These are phyloP conservation scores for Rhizopus stolonifer DNA, from an alignment of 371 early-diverging fungal species.

Conservation along the genomic window DNA sequence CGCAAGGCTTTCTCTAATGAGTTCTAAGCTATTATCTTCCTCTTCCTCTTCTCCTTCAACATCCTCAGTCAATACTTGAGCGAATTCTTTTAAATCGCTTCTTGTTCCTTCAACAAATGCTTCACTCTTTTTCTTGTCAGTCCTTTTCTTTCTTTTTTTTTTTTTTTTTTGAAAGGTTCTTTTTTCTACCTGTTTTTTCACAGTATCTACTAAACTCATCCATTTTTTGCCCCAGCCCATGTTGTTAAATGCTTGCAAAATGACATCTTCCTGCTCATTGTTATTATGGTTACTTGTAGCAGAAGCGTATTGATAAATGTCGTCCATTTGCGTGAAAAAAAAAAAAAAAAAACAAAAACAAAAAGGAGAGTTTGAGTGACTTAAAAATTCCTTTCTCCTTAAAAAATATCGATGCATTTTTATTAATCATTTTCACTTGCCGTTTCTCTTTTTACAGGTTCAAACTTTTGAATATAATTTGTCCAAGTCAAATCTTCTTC, in stretches of 20 bases:
- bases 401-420: too few relatives aligned
- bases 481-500: conserved; percentile 18
- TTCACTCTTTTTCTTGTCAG: conserved; percentile 40
- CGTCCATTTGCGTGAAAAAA: conserved; percentile 14
- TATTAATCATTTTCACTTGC: conserved; percentile 11
- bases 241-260: conserved; percentile 43
- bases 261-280: conserved; percentile 41
- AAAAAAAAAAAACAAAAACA: conserved; percentile 2
- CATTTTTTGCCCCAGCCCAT: conserved; percentile 46
- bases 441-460: background rate
- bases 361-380: background rate
- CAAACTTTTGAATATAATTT: conserved; percentile 6
- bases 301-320: conserved; percentile 31
- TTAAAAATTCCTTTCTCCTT: background rate
- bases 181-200: conserved; percentile 39
- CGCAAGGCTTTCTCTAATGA: conserved; percentile 28
- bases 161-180: background rate
- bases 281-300: conserved; percentile 37
- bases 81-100: conserved; percentile 48
- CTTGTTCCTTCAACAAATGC: conserved; percentile 48
- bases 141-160: conserved; percentile 42
- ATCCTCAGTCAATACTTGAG: conserved; percentile 44
- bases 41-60: conserved; percentile 26
- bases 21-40: conserved; percentile 13
- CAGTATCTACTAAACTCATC: conserved; percentile 39